A percentile compares a stretch with the other conserved stretches of the same genome.
Conservation (phyloP, 2,329 filamentous ascomycete species). For the Colletotrichum chlorophyti region DNA sequence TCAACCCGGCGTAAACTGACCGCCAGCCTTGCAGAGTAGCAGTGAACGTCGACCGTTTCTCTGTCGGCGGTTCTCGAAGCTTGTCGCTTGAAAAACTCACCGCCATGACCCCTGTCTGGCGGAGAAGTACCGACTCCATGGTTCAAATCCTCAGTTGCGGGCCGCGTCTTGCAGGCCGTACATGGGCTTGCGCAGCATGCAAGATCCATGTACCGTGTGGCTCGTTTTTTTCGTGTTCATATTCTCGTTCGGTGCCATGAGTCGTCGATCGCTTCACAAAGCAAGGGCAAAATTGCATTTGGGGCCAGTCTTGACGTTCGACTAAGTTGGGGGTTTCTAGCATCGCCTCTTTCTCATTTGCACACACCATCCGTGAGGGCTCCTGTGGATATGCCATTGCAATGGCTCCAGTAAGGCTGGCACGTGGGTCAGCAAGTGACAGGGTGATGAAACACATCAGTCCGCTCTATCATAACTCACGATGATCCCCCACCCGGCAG, state of each 20-base stretch:
- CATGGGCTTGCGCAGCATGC: no score
- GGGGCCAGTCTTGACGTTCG: no score
- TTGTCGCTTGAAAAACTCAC: neutral
- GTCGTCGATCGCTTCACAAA: no score
- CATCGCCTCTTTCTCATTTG: neutral
- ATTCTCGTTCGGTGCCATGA: no score
- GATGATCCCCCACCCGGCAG: neutral
- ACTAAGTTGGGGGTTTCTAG: no score
- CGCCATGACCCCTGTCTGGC: conserved; percentile 3
- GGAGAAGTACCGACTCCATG: neutral
- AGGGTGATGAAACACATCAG: conserved; percentile 3
- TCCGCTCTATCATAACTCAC: neutral
- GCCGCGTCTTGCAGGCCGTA: no score
- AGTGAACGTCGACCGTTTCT: neutral
- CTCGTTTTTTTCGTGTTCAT: no score
- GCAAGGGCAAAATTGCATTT: no score
- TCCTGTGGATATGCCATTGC: neutral
- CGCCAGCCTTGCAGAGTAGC: neutral
- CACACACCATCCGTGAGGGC: neutral
- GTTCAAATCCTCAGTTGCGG: neutral
- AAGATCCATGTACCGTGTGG: no score
- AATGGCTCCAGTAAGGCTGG: neutral
- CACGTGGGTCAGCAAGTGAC: neutral
- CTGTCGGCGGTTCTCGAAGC: neutral
- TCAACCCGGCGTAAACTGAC: neutral